phyloP scores from a whole-genome alignment of 2,329 filamentous ascomycete species.

The Cercospora sp. region DNA sequence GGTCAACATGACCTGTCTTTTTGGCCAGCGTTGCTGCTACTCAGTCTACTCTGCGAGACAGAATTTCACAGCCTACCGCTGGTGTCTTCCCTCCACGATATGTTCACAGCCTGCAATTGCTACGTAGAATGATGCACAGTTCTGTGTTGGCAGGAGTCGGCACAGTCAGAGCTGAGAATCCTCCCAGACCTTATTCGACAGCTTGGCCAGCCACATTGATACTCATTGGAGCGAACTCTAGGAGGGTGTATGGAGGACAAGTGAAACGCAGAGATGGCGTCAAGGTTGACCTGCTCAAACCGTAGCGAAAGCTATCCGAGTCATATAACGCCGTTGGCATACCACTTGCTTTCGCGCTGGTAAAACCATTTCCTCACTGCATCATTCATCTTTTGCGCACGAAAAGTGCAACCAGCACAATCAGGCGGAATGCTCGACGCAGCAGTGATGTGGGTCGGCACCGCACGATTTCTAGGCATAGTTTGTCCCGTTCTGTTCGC shows the following conservation, averaged over 20 bases:
- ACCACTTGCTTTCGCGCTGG: neutral
- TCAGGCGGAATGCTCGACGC: neutral
- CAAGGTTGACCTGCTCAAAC: neutral
- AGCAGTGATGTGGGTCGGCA: neutral
- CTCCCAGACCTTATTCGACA: neutral
- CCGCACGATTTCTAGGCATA: constrained; percentile 29
- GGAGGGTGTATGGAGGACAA: neutral
- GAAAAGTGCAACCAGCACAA: neutral
- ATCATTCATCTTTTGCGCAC: neutral
- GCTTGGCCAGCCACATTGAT: neutral
- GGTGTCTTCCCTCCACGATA: too few relatives aligned
- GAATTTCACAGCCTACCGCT: too few relatives aligned
- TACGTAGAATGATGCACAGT: neutral
- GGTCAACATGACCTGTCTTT: neutral
- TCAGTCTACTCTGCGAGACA: neutral
- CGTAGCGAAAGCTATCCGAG: neutral
- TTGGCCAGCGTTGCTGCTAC: neutral
- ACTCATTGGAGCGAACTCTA: neutral
- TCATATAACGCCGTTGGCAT: neutral
- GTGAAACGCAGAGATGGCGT: neutral
- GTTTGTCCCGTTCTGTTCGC: constrained; percentile 29
- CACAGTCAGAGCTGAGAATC: neutral
- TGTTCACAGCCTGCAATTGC: too few relatives aligned
- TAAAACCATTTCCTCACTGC: neutral
- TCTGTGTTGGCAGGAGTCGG: neutral